Percentiles rank a stretch among this genome's conserved stretches.
phyloP scores from a whole-genome alignment of 371 early-diverging fungal species.

The Parasitella parasitica region DNA sequence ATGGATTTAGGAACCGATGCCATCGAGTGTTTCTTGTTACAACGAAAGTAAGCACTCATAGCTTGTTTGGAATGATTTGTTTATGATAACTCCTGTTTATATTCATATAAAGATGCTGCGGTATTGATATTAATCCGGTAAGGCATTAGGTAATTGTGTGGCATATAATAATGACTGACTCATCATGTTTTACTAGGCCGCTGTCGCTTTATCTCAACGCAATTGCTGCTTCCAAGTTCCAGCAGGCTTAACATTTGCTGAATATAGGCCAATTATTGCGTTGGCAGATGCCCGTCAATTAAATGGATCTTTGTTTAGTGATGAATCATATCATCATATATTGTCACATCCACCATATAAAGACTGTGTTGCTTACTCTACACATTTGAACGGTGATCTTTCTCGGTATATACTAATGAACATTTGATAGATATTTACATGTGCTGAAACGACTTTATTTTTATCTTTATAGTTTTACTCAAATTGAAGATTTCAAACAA shows the following conservation, averaged over 20 bases:
- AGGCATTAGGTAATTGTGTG: background rate
- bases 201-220: constrained; percentile 79
- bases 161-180: background rate
- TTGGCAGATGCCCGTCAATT: constrained; percentile 76
- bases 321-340: constrained; percentile 78
- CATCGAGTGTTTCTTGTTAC: constrained; percentile 84
- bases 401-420: constrained; percentile 44
- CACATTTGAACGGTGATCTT: constrained; percentile 81
- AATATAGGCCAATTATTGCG: constrained; percentile 80
- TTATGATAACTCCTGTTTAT: background rate
- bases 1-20: constrained; percentile 84
- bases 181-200: constrained; percentile 46
- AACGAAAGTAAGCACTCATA: constrained; percentile 68
- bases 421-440: too few relatives aligned
- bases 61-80: too few relatives aligned
- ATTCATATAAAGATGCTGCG: constrained; percentile 58
- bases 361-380: constrained; percentile 82
- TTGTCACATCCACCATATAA: constrained; percentile 94
- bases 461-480: constrained; percentile 59
- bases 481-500: constrained; percentile 69
- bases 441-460: background rate
- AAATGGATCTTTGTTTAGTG: constrained; percentile 58
- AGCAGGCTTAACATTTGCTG: constrained; percentile 66
- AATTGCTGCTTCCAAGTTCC: constrained; percentile 86
- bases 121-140: constrained; percentile 89